Evolutionary conservation across 352 stramenopile genomes (phyloP).

Genomic region (Globisporangium irregulare): DNA sequence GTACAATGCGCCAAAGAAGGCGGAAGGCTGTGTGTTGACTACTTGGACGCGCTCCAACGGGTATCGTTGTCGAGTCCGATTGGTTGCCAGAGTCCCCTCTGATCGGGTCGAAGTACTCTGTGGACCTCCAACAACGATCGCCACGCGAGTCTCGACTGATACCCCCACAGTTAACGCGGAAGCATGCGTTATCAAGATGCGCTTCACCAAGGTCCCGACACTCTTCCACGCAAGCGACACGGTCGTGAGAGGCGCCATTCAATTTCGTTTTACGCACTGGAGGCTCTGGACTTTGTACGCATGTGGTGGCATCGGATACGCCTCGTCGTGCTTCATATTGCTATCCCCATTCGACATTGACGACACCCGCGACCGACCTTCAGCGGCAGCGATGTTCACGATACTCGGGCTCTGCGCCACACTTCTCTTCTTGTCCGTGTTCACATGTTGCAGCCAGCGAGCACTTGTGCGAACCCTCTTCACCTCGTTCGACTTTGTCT

Average conservation of each 20-base stretch:
- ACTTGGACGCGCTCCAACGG: conserved; percentile 5
- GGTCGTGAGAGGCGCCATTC: background rate
- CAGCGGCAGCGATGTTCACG: background rate
- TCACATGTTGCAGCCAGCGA: conserved; percentile 4
- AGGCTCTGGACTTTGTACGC: background rate
- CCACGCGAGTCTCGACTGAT: background rate
- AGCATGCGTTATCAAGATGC: background rate
- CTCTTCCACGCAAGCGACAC: background rate
- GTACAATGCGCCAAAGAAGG: background rate
- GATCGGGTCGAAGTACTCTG: too few relatives aligned
- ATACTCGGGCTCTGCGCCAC: background rate
- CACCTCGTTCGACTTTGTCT: conserved; percentile 20
- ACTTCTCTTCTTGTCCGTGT: background rate
- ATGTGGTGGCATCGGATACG: background rate
- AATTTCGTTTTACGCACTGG: background rate
- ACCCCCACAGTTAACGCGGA: background rate
- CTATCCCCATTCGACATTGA: background rate
- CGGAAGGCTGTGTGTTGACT: background rate
- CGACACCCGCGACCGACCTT: background rate
- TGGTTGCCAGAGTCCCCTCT: background rate
- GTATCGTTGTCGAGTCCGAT: background rate
- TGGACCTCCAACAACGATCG: background rate
- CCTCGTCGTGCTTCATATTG: background rate
- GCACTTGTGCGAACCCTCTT: conserved; percentile 1
- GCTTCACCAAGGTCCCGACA: conserved; percentile 1